Conservation (phyloP, 2,329 filamentous ascomycete genomes). For the Paecilomyces formosus region DNA sequence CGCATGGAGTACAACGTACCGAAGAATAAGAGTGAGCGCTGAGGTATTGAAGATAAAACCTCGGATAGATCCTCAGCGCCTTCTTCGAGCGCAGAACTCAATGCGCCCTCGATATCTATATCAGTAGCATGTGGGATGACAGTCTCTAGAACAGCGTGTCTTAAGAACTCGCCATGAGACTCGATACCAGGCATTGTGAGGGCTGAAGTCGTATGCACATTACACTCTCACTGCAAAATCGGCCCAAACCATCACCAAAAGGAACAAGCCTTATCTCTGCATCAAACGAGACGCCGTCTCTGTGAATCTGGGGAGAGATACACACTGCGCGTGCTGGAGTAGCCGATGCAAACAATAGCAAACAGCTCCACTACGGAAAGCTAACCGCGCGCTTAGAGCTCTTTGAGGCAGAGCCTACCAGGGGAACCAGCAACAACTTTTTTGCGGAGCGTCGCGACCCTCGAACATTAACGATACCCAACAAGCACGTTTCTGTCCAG, state of each 20-base stretch:
- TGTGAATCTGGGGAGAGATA: not conserved
- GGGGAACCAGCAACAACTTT: not conserved
- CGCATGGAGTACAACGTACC: constrained; percentile 25
- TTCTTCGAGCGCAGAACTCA: constrained; percentile 39
- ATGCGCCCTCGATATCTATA: constrained; percentile 30
- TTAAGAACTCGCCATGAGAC: constrained; percentile 33
- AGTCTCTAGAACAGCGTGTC: constrained; percentile 35
- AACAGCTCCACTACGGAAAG: not conserved
- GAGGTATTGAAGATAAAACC: constrained; percentile 41
- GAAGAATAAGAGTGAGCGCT: constrained; percentile 47
- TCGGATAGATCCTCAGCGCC: constrained; percentile 36
- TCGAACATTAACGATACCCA: not conserved
- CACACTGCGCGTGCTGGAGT: not conserved
- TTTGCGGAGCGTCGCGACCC: not conserved
- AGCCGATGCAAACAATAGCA: not conserved
- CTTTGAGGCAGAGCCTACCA: not conserved
- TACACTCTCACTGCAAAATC: not conserved
- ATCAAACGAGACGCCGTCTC: not conserved
- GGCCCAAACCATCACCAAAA: constrained; percentile 5
- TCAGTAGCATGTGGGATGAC: constrained; percentile 36
- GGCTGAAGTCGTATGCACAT: constrained; percentile 16
- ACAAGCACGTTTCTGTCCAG: not conserved
- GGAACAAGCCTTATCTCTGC: not conserved
- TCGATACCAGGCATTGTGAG: constrained; percentile 27
- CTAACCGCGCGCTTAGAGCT: not conserved